A percentile compares a stretch with the other conserved stretches of the same genome.
Conservation (phyloP, 305 asterid species). For the Solanum hybrid region DNA sequence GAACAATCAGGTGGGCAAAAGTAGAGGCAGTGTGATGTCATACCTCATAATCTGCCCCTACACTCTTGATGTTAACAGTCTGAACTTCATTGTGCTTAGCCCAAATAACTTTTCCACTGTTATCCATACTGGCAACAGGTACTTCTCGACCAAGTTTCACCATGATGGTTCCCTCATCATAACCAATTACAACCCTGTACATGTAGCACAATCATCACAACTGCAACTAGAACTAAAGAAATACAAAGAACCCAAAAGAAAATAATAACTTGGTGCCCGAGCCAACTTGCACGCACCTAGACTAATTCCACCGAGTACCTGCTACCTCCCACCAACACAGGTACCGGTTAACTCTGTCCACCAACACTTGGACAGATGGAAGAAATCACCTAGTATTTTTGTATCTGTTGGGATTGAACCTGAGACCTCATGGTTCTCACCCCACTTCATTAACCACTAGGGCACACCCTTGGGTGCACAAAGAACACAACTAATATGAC, state of each 20-base stretch:
- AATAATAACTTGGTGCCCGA: neutral
- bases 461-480: neutral
- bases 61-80: conserved; percentile 92
- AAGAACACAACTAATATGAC: neutral
- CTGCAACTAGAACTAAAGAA: neutral
- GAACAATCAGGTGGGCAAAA: neutral
- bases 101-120: conserved; percentile 95
- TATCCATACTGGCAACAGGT: conserved; percentile 97
- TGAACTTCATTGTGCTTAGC: conserved; percentile 98
- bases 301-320: neutral
- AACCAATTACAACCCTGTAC: conserved; percentile 93
- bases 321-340: neutral
- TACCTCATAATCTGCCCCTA: conserved; percentile 95
- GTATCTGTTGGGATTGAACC: neutral
- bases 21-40: neutral
- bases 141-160: conserved; percentile 92
- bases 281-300: neutral
- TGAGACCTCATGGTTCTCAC: neutral
- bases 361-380: neutral
- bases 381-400: neutral
- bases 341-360: neutral
- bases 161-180: conserved; percentile 98
- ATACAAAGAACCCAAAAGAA: neutral
- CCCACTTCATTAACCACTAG: neutral
- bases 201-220: conserved; percentile 11